Percentiles rank a stretch among this genome's conserved stretches.
These are phyloP conservation scores for Petunia hybrid DNA, from an alignment of 305 asterid genomes.

Conservation along the genomic window DNA sequence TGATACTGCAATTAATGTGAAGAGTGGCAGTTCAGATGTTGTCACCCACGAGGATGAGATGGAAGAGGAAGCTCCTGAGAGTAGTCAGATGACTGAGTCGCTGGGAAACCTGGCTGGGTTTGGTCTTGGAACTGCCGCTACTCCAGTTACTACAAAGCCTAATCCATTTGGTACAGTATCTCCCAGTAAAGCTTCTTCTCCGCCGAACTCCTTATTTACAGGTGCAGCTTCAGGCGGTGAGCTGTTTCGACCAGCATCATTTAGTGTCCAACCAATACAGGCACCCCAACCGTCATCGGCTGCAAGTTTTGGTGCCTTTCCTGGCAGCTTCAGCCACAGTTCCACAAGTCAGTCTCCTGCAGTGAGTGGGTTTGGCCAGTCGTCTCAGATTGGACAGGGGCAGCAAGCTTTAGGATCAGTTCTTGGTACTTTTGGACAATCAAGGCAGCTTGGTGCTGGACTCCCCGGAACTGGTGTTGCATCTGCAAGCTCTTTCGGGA, in stretches of 20 bases:
- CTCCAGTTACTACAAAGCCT: slow-evolving; percentile 51
- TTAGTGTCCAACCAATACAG: slow-evolving; percentile 70
- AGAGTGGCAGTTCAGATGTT: slow-evolving; percentile 47
- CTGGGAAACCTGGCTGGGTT: slow-evolving; percentile 75
- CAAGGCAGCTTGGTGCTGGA: slow-evolving; percentile 90
- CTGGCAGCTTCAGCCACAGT: slow-evolving; percentile 64
- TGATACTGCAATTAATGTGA: slow-evolving; percentile 48
- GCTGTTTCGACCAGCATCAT: slow-evolving; percentile 94
- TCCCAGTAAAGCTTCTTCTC: slow-evolving; percentile 48
- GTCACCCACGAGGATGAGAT: slow-evolving; percentile 83
- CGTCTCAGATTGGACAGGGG: slow-evolving; percentile 77
- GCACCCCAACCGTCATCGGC: slow-evolving; percentile 57
- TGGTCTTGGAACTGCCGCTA: slow-evolving; percentile 68
- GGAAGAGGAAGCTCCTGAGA: slow-evolving; percentile 99
- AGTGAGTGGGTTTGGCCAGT: slow-evolving; percentile 80
- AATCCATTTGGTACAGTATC: slow-evolving; percentile 75
- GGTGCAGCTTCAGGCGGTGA: slow-evolving; percentile 59
- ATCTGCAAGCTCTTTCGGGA: slow-evolving; percentile 61
- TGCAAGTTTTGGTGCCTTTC: slow-evolving; percentile 47
- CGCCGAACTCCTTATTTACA: slow-evolving; percentile 52
- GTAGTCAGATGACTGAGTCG: slow-evolving; percentile 55
- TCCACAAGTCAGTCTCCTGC: slow-evolving; percentile 59
- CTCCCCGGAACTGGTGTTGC: slow-evolving; percentile 66
- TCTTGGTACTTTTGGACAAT: slow-evolving; percentile 96
- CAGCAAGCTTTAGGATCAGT: slow-evolving; percentile 90